Base-by-base conservation (phyloP, 495 filamentous ascomycete genomes). In the Aspergillus sparsus region DNA sequence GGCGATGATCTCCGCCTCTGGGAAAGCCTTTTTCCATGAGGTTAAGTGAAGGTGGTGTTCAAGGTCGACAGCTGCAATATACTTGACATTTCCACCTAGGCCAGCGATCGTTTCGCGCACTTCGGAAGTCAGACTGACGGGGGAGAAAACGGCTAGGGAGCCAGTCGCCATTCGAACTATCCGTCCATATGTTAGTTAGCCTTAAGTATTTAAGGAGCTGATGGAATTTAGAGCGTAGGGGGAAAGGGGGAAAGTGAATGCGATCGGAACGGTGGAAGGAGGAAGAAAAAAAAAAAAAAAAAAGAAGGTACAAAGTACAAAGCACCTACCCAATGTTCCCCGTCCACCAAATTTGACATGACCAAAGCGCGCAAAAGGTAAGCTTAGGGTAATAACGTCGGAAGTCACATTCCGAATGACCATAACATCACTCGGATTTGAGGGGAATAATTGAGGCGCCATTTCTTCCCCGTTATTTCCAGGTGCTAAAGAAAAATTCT, bases 21-120 rank as follows among this genome's bases (percentile, higher is more conserved):
- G 92, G 71, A 82, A 98, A 6, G 83, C 90, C 15, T 81, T 73
- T 59, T 89, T 84, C 95, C 94, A 98, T 11, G 88, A 75, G 1
- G 88, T 86, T 15, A 98, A 68, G 76, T 90, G 92, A 68, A 98
- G 89, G 80, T 98, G 93, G 74, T 98, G 94, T 74, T 97, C 89
- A 16, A 92, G 83, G 68, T 98, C 94, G 16, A 86, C 82, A 5
- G 93, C 92, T 10, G 92, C 82, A 60, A 98, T 85, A 79, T 98
- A 97, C 49, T 79, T 81, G 49, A 98, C 85, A 27, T 85, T 78
- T 44, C 83, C 82, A 55, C 91, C 91, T 21, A 92, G 74, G n/a
- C 77, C 73, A 33, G 79, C 65, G 41, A 96, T 76, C 44, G 84
- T 88, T 52, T 82, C 76, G 59, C 82, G 83, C n/a, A 92, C 87